Evolutionary conservation across 768 basidiomycete genomes (phyloP), one percentile per base, ranked within the genome.

Genomic region (Trametes villosa): DNA sequence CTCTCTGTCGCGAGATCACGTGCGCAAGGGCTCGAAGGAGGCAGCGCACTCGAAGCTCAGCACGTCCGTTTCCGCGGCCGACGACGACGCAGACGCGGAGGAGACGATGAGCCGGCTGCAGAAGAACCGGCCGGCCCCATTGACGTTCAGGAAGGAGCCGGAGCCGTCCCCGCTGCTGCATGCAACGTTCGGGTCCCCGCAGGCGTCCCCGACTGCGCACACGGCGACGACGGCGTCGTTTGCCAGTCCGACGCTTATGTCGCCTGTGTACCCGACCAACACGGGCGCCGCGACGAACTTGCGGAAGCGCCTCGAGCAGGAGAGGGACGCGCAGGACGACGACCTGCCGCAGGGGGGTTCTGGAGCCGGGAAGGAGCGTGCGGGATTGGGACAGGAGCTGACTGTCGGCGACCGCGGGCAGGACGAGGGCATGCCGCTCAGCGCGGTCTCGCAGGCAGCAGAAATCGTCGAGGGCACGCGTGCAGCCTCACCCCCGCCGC

Each of bases 401-500:
- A 78, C 81, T 0, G 72, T 82, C 8, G 80, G 81, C 22, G 81
- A 83, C 48, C n/a, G n/a, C n/a, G n/a, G n/a, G n/a, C 78, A 80
- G 13, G 80, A 82, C 38, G 47, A 63, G 3, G 22, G 12, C 18
- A 33, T 47, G 9, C 62, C 62, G 1, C 48, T 44, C 27, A 59
- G 57, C 4, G 62, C 62, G 8, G 48, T 63, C 8, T 63, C 62
- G 0, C 57, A 58, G n/a, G 53, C 57, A 0, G 62, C 52, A 4
- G 62, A 63, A 38, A 57, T 62, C 38, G 55, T 62, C 11, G 30
- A 53, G 17, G 53, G 30, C n/a, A 5, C 26, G 53, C 6, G 53
- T 49, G 40, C n/a, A 15, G 4, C 36, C 12, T 12, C 48, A 30
- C 17, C 42, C 56, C 45, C 44, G 12, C 57, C 57, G 7, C 56